Evolutionary conservation across 768 basidiomycete species (phyloP).

Genomic region (Lactarius vividus): DNA sequence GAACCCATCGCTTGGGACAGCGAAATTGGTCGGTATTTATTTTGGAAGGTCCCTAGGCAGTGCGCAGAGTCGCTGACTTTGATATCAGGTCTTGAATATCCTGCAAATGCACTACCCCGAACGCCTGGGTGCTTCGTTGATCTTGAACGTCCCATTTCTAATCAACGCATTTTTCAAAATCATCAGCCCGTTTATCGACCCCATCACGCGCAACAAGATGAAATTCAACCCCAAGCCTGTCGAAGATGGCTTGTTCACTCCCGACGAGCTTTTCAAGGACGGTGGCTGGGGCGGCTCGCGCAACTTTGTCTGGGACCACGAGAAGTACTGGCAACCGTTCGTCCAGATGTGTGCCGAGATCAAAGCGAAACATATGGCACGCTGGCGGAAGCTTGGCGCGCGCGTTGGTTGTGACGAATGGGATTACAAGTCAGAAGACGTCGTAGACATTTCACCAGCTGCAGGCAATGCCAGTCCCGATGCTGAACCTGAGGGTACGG

Average conservation of each 20-base stretch:
- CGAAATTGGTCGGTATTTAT: conserved; percentile 37
- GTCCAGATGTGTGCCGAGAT: conserved; percentile 53
- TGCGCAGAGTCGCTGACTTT: not conserved
- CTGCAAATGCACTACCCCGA: conserved; percentile 86
- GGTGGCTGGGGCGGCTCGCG: conserved; percentile 62
- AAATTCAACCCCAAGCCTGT: conserved; percentile 70
- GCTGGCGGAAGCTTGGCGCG: conserved; percentile 69
- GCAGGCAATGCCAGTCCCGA: not conserved
- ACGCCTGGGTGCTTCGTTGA: conserved; percentile 69
- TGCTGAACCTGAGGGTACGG: not conserved
- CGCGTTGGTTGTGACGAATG: conserved; percentile 73
- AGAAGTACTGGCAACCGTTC: conserved; percentile 70
- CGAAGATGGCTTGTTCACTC: conserved; percentile 63
- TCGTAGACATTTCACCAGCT: not conserved
- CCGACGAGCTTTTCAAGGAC: conserved; percentile 66
- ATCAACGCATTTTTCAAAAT: conserved; percentile 73
- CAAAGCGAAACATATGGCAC: conserved; percentile 47
- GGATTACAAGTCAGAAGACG: conserved; percentile 55
- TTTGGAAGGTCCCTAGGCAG: not conserved
- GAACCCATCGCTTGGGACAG: conserved; percentile 42
- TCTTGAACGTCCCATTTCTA: conserved; percentile 80
- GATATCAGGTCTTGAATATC: conserved; percentile 42
- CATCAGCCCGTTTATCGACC: conserved; percentile 80
- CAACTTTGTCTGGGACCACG: conserved; percentile 72
- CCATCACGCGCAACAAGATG: conserved; percentile 71